Base-by-base conservation (phyloP, 179 eudicot genomes). In the Silene vulgaris region DNA sequence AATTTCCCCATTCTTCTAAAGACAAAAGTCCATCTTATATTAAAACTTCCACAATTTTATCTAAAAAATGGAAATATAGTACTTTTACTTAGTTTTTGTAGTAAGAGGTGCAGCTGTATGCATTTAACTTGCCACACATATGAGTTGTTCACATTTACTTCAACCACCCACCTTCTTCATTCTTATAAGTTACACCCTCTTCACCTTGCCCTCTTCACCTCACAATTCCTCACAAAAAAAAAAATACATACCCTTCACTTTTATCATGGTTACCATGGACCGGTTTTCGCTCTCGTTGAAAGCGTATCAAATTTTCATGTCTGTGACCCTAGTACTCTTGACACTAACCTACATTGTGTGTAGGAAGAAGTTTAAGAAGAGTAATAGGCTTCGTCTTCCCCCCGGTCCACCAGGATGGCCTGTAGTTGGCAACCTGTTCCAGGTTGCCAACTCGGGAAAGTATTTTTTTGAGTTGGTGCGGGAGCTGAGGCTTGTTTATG, bases 371-470 rank as follows among this genome's bases (percentile, higher is more conserved):
- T 8, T 76, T 11, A 86, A 75, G 26, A 69, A 76, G 4, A 83
- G 65, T 13, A 52, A 52, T n/a, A 32, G 29, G 3, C 73, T 4
- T 11, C 29, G 78, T 0, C 84, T 89, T 6, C 97, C 97, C 0
- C 97, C 97, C 0, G 90, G 96, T 0, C 96, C 96, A 0, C 90
- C 91, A 0, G 93, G 97, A 0, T 85, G 87, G 90, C 97, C 97
- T 2, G 75, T 89, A 2, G 88, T 87, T 9, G 97, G 96, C 5
- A 91, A 87, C 79, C 88, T 91, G 29, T 82, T 93, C 78, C 97
- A 93, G 59, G 89, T 91, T 7, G 89, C 96, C 30, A 69, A 80
- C 35, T 93, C 96, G 1, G 98, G 98, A 1, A 93, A 90, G 65
- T 85, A 85, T 0, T 93, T 93, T 52, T 91, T 90, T 52, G 86